Conservation (phyloP, 805 yeast genomes). For the Lachancea dasiensis region DNA sequence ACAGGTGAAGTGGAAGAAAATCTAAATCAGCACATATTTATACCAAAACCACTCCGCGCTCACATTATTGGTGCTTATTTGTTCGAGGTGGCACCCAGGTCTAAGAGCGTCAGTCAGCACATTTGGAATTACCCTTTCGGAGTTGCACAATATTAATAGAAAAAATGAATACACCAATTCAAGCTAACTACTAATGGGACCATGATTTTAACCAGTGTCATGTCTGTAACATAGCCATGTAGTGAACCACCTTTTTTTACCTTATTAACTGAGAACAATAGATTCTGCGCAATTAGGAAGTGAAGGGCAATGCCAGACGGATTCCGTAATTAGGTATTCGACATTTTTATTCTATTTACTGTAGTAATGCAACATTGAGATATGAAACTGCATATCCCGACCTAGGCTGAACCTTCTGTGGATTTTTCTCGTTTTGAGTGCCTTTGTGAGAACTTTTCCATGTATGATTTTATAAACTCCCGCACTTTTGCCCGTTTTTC, state of each 20-base stretch:
- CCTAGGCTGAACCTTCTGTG: conserved; percentile 7
- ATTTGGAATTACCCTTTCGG: not conserved
- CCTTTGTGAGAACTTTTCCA: conserved; percentile 58
- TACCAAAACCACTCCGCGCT: too few species aligned
- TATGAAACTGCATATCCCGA: too few species aligned
- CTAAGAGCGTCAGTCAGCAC: not conserved
- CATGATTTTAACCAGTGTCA: too few species aligned
- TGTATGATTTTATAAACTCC: conserved; percentile 52
- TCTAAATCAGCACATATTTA: too few species aligned
- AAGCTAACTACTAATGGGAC: not conserved
- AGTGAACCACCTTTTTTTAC: too few species aligned
- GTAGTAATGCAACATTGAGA: too few species aligned
- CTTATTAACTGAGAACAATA: too few species aligned
- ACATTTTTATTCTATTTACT: not conserved
- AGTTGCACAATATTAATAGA: not conserved
- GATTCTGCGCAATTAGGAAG: too few species aligned
- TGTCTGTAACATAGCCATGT: too few species aligned
- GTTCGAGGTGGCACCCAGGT: not conserved
- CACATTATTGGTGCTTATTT: too few species aligned
- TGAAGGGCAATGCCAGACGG: not conserved
- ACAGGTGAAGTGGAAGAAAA: too few species aligned
- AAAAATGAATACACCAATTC: not conserved
- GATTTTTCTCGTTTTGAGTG: too few species aligned
- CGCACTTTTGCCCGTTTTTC: conserved; percentile 67
- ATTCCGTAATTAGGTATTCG: not conserved